Evolutionary conservation across 129 eudicot species (phyloP).

Genomic region (Lactuca sativa): DNA sequence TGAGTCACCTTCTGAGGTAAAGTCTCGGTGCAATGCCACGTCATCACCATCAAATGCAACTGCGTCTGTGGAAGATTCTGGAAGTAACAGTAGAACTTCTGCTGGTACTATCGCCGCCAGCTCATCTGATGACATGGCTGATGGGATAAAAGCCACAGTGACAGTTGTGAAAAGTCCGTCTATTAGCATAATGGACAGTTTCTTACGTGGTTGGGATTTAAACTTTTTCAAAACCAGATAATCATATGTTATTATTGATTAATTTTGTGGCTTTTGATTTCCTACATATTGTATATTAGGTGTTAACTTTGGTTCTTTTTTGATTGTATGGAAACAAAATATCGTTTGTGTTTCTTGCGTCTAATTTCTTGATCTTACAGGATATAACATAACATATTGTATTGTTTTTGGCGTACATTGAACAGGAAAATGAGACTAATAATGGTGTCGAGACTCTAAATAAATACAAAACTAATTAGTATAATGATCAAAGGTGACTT

Average conservation of each 20-base stretch:
- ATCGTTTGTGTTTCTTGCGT: not conserved
- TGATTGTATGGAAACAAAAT: not conserved
- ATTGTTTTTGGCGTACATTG: too few species aligned
- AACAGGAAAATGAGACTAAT: too few species aligned
- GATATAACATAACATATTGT: slow-evolving; percentile 15
- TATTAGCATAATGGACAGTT: slow-evolving; percentile 79
- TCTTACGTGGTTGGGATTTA: slow-evolving; percentile 87
- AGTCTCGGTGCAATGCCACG: slow-evolving; percentile 37
- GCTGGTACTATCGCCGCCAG: not conserved
- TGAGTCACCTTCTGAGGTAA: slow-evolving; percentile 27
- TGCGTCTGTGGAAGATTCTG: not conserved
- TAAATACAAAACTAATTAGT: too few species aligned
- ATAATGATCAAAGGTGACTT: too few species aligned
- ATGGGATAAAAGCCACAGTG: slow-evolving; percentile 74
- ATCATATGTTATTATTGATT: slow-evolving; percentile 9
- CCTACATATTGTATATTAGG: slow-evolving; percentile 12
- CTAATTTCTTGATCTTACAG: slow-evolving; percentile 47
- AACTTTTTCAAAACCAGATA: slow-evolving; percentile 64
- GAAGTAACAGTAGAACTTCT: not conserved
- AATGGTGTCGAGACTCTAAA: too few species aligned
- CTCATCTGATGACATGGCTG: slow-evolving; percentile 42
- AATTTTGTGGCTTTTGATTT: slow-evolving; percentile 1
- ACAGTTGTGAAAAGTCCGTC: slow-evolving; percentile 69
- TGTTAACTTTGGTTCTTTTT: not conserved
- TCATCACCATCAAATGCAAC: slow-evolving; percentile 34